phyloP scores from a whole-genome alignment of 2,329 filamentous ascomycete species.

The Diaporthe sp. region DNA sequence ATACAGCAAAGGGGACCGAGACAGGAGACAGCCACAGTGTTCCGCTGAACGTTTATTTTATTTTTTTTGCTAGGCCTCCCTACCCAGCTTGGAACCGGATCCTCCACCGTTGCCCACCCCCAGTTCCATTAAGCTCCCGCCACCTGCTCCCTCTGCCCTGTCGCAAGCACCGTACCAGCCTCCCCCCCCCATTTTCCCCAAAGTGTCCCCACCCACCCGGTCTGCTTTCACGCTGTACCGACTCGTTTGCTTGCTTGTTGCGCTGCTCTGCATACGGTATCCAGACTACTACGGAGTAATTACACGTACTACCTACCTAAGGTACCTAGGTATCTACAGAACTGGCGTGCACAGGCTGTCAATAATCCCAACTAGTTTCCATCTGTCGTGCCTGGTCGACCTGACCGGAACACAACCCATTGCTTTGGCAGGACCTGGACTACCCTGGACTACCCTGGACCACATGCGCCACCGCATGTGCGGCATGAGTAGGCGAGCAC shows the following conservation, averaged over 20 bases:
- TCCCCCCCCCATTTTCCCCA: neutral
- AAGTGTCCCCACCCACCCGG: neutral
- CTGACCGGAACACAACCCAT: neutral
- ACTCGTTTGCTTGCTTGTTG: neutral
- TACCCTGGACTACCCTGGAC: neutral
- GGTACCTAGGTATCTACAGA: neutral
- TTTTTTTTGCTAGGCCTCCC: too few species aligned
- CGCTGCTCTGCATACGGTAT: too few species aligned
- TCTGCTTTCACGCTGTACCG: neutral
- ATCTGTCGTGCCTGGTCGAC: neutral
- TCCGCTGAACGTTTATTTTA: too few species aligned
- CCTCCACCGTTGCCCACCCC: neutral
- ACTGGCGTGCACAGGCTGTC: too few species aligned
- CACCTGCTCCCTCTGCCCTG: neutral
- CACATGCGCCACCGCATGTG: neutral
- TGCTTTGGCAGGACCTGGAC: neutral
- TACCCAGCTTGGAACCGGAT: conserved; percentile 8
- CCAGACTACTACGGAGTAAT: neutral
- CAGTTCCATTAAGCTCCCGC: conserved; percentile 9
- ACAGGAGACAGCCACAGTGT: too few species aligned
- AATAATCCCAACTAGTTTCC: too few species aligned
- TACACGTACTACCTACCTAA: neutral
- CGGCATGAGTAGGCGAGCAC: conserved; percentile 17
- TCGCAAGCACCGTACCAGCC: neutral
- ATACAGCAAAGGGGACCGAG: neutral